Conservation (phyloP, 2,329 filamentous ascomycete genomes). For the Aspergillus candidus region DNA sequence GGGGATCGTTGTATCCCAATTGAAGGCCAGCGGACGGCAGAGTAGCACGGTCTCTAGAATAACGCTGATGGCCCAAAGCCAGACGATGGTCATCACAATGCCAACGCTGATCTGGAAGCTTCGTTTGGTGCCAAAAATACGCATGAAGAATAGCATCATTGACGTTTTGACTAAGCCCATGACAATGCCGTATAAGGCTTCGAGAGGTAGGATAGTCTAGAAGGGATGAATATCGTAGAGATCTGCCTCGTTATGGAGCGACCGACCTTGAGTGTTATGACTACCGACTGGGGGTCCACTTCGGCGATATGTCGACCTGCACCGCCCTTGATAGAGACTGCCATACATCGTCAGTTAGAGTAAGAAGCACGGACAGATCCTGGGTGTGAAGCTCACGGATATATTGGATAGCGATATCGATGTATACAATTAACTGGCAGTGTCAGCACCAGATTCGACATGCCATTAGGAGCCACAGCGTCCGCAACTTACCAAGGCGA, state of each 20-base stretch:
- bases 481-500: too few species aligned
- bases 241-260: background rate
- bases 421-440: too few species aligned
- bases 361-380: too few species aligned
- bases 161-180: conserved; percentile 21
- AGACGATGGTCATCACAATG: conserved; percentile 5
- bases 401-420: too few species aligned
- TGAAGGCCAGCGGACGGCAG: too few species aligned
- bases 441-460: too few species aligned
- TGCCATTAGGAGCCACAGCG: too few species aligned
- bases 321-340: background rate
- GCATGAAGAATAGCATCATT: conserved; percentile 21
- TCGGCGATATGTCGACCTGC: background rate
- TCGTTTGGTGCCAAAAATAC: conserved; percentile 21
- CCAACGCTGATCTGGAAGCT: conserved; percentile 21
- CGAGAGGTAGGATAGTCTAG: background rate
- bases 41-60: conserved; percentile 18
- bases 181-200: conserved; percentile 17
- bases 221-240: too few species aligned
- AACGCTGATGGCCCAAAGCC: conserved; percentile 20
- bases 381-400: too few species aligned
- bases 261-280: background rate
- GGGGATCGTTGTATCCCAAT: conserved; percentile 3
- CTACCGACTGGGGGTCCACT: background rate
- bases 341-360: background rate